Evolutionary conservation across 768 basidiomycete genomes (phyloP).

Genomic region (Trametes punicea): DNA sequence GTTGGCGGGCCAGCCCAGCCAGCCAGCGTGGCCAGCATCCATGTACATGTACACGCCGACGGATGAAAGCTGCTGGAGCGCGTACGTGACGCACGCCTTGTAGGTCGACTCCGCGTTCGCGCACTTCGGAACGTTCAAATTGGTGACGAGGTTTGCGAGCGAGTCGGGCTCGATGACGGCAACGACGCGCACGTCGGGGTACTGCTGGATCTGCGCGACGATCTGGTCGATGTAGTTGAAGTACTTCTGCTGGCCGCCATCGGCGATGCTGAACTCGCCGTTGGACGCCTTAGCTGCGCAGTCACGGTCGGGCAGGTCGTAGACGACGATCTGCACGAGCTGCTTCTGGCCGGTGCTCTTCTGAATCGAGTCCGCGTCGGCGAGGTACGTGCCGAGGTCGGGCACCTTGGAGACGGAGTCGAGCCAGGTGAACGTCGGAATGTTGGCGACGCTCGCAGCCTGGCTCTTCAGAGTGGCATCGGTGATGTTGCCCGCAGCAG

Average conservation of each 20-base stretch:
- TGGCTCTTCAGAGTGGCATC: constrained; percentile 49
- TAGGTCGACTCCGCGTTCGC: constrained; percentile 50
- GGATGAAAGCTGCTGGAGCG: constrained; percentile 51
- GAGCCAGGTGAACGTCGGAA: constrained; percentile 64
- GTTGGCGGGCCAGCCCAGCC: constrained; percentile 70
- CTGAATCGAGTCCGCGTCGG: constrained; percentile 45
- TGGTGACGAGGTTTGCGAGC: constrained; percentile 66
- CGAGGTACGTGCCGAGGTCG: constrained; percentile 53
- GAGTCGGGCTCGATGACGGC: constrained; percentile 69
- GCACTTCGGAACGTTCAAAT: constrained; percentile 57
- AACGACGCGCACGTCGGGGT: constrained; percentile 58
- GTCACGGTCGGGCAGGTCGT: constrained; percentile 63
- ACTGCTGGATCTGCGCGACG: constrained; percentile 46
- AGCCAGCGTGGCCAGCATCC: constrained; percentile 62
- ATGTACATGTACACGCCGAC: constrained; percentile 60
- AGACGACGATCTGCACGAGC: constrained; percentile 39
- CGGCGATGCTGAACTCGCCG: constrained; percentile 59
- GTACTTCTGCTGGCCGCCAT: constrained; percentile 55
- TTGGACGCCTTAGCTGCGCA: constrained; percentile 64
- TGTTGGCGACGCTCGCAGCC: constrained; percentile 49
- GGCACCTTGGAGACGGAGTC: constrained; percentile 55
- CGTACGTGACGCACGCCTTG: constrained; percentile 50
- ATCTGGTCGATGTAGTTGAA: constrained; percentile 59
- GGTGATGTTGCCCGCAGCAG: constrained; percentile 47
- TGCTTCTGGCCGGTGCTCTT: constrained; percentile 46